These are phyloP conservation scores for Oidiodendron maius DNA, from an alignment of 495 filamentous ascomycete species.

Conservation along the genomic window DNA sequence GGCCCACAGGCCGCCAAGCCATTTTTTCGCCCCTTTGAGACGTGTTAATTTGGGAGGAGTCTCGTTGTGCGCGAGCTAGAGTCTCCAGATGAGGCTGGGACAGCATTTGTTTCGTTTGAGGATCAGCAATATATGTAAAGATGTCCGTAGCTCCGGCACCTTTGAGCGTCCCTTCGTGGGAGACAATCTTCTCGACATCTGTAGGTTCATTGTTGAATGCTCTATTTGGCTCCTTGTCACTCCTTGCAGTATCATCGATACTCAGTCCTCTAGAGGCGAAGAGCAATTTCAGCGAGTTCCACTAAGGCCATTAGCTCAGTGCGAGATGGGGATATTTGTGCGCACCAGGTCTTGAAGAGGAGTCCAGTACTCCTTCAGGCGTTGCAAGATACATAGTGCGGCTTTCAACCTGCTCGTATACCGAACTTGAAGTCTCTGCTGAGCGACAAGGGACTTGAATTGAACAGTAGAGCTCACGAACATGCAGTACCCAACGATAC, in stretches of 20 bases:
- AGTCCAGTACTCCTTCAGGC: slow-evolving; percentile 12
- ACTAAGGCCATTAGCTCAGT: background rate
- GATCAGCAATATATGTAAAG: slow-evolving; percentile 1
- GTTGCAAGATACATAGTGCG: slow-evolving; percentile 9
- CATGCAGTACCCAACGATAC: slow-evolving; percentile 8
- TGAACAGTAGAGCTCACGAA: slow-evolving; percentile 12
- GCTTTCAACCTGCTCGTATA: slow-evolving; percentile 3
- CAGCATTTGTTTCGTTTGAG: too few relatives aligned
- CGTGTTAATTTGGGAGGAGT: too few relatives aligned
- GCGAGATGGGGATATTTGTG: background rate
- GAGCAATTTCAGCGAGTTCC: background rate
- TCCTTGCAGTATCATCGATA: background rate
- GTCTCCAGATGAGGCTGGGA: too few relatives aligned
- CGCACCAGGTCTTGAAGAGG: slow-evolving; percentile 7
- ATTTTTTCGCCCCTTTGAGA: too few relatives aligned
- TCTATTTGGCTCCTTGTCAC: background rate
- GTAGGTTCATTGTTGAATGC: background rate
- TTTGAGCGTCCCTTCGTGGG: background rate
- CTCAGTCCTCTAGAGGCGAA: background rate
- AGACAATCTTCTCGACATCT: slow-evolving; percentile 1
- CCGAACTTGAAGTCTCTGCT: slow-evolving; percentile 5
- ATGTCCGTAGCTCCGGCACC: background rate
- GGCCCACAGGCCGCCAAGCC: too few relatives aligned
- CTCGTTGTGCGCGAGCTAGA: too few relatives aligned
- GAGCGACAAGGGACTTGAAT: slow-evolving; percentile 14